Evolutionary conservation across 257 asterid genomes (phyloP), one percentile per base, ranked within the genome.

Genomic region (Prunella vulgaris): DNA sequence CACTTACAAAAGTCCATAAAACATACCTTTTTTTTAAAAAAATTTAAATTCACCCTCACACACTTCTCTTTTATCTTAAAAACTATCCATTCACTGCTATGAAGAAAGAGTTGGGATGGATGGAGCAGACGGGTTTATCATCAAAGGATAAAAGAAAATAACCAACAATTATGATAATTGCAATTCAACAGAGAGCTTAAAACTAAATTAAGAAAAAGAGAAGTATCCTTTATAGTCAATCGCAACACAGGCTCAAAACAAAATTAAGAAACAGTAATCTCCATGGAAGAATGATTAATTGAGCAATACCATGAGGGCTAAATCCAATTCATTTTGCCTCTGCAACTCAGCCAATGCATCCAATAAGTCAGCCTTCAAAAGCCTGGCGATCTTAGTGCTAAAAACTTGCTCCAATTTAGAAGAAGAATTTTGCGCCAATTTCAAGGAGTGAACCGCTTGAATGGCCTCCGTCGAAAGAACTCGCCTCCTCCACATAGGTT

Each of bases 371-470:
- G 84, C 84, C 78, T 85, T 89, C 79, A 89, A 71, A 66, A 89
- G 90, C 84, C 96, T 84, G 76, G 74, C 53, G 68, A 89, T 74
- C 75, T 79, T 84, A 60, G 10, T 77, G 72, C 37, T 40, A 68
- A 87, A 80, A 27, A 87, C 83, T 1, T 70, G 82, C 40, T 80
- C 84, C 77, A 87, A 56, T 71, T 74, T 83, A 20, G 80, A 52
- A 30, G 84, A 64, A 15, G 90, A 82, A 18, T 72, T 80, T 1
- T 80, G 79, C 10, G 96, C 88, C 80, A 89, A 65, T 78, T 87
- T 89, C 69, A 87, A 64, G 33, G 90, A 84, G 22, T 89, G 94
- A 10, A 89, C 94, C n/a, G 84, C 94, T 70, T 84, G 94, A 69
- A 89, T 87, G 6, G 96, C 84, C 68, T 89, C 94, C 2, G 86